These are phyloP conservation scores for Cyberlindnera maritima DNA, from an alignment of 805 yeast species.

Conservation along the genomic window DNA sequence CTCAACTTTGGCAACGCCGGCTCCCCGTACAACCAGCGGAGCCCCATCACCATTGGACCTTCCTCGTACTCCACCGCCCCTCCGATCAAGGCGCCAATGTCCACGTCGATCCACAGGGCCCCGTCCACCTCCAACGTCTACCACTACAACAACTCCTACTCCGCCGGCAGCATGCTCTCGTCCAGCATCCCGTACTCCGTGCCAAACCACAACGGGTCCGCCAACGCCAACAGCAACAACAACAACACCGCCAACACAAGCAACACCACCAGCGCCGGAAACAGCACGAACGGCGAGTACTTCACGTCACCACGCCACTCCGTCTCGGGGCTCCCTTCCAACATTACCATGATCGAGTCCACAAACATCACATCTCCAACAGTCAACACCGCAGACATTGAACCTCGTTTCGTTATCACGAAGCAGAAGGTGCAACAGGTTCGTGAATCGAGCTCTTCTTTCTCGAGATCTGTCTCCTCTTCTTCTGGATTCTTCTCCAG, in stretches of 20 bases:
- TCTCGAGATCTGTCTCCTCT: slow-evolving; percentile 17
- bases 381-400: slow-evolving; percentile 60
- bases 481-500: slow-evolving; percentile 44
- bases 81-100: slow-evolving; percentile 30
- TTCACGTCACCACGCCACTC: slow-evolving; percentile 33
- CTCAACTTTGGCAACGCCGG: slow-evolving; percentile 8
- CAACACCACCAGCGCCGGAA: slow-evolving; percentile 35
- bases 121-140: slow-evolving; percentile 18
- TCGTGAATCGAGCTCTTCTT: slow-evolving; percentile 21
- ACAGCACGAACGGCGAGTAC: slow-evolving; percentile 26
- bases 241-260: too few species aligned
- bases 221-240: slow-evolving; percentile 16
- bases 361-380: slow-evolving; percentile 71
- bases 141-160: slow-evolving; percentile 19
- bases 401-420: slow-evolving; percentile 81
- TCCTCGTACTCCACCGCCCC: slow-evolving; percentile 25
- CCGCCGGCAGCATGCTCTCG: slow-evolving; percentile 16
- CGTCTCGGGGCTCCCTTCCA: slow-evolving; percentile 34
- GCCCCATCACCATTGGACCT: slow-evolving; percentile 24
- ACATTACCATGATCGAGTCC: slow-evolving; percentile 44
- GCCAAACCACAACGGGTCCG: slow-evolving; percentile 17
- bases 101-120: slow-evolving; percentile 29
- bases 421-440: slow-evolving; percentile 57
- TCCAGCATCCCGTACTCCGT: slow-evolving; percentile 27
- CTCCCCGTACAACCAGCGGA: slow-evolving; percentile 18